Base-by-base conservation (phyloP, 192 early-diverging fungal species). In the Mortierella claussenii region DNA sequence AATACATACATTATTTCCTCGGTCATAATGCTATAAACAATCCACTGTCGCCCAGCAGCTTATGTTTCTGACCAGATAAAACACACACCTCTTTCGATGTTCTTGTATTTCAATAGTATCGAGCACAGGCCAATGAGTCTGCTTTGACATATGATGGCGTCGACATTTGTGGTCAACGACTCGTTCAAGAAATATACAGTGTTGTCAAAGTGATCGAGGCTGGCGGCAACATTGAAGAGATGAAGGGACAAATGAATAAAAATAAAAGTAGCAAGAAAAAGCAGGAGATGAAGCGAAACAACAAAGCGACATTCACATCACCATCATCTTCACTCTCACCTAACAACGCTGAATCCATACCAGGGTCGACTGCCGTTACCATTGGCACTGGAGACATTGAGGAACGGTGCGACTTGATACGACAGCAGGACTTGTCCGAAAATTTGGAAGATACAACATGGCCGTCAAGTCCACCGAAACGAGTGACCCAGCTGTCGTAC, bases 91-190 rank as follows among this genome's bases (percentile, higher is more conserved):
- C n/a, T n/a, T n/a, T n/a, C 27, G 4, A 30, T 21, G 23, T 3
- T 18, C 9, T 23, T 37, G 36, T 55, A 17, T 20, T 21, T 21
- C 5, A 13, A 24, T 71, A 87, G 86, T 70, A 86, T 31, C 83
- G 85, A 47, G 62, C 59, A 5, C 65, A 79, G 17, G 55, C 67
- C 2, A 86, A 85, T 48, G 74, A 83, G 42, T 63, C 74, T 8
- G 62, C 63, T 15, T 81, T 74, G 32, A 85, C 85, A 8, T 88
- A 86, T 59, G 86, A 88, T 60, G 87, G 87, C 13, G 61, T 88
- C 7, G 83, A 85, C 32, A 57, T 88, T 20, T 88, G 85, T 65
- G 87, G 85, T 18, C 65, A 81, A 21, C 40, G 85, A 56, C 59
- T 86, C 3, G 70, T 76, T 3, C 55, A 78, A 24, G 74, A 87